Evolutionary conservation across 306 rosid genomes (phyloP), one percentile per base, ranked within the genome.

Genomic region (Chamaecrista fasciculata): DNA sequence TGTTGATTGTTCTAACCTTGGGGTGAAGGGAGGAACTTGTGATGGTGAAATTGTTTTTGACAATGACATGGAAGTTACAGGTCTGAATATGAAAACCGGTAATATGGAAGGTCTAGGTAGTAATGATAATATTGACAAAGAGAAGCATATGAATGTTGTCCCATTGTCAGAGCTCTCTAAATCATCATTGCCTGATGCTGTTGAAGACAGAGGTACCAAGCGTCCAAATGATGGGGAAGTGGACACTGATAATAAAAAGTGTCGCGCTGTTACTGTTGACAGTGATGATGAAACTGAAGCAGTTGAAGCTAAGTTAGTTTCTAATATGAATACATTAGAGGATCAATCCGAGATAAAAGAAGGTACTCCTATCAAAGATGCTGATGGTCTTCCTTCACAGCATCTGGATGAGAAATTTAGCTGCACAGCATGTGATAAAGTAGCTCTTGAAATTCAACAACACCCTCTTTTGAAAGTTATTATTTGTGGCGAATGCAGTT

Each of bases 381-480:
- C 61, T 74, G 78, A 63, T 75, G 59, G 78, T 74, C 71, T 80
- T 48, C 76, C 83, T 67, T 75, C 76, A 7, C 74, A 81, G 74
- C 36, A 56, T 44, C 72, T 43, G 65, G 76, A 73, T 53, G 82
- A 83, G 70, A 86, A 79, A 40, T 75, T 79, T 55, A 60, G 18
- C 72, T 91, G 97, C 67, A 91, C 96, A 31, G 81, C 87, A 61
- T 91, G 97, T 78, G 75, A 71, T 70, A 78, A 86, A 71, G 74
- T 74, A 65, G 83, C 76, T 61, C 70, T 46, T 62, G 76, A 91
- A 74, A 86, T 83, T 62, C 64, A 82, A 44, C 65, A 71, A 29
- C 97, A 91, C 79, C 97, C 97, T 36, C 71, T 78, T 78, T 79
- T 91, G 72, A 74, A 81, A 70, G 97, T 91, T 63, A 88, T 86